Conservation (phyloP, 139 green algal genomes). For the Chloropicon primus region DNA sequence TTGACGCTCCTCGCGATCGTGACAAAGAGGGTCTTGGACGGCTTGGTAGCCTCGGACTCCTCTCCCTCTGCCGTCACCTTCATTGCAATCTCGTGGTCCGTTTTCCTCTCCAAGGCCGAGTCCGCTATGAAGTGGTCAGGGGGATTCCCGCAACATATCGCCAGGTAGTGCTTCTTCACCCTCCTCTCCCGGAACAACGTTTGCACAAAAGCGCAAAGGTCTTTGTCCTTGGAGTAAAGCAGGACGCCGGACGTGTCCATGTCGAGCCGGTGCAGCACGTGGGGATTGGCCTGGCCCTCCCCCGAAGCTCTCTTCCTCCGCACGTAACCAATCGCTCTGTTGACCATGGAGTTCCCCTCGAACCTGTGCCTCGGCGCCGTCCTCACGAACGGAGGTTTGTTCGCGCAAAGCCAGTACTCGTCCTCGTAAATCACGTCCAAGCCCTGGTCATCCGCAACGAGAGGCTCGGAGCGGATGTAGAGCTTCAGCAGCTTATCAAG, state of each 20-base stretch:
- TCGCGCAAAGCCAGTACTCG: background rate
- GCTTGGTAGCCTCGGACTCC: background rate
- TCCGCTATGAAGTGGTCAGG: background rate
- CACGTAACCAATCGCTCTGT: slow-evolving; percentile 48
- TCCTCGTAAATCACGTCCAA: slow-evolving; percentile 13
- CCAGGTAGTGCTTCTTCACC: background rate
- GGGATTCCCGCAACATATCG: background rate
- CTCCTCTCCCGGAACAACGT: slow-evolving; percentile 6
- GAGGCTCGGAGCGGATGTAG: background rate
- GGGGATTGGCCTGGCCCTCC: background rate
- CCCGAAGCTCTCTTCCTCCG: background rate
- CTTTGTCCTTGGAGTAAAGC: slow-evolving; percentile 52
- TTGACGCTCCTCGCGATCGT: background rate
- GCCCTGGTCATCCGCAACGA: background rate
- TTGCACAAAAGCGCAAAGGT: slow-evolving; percentile 36
- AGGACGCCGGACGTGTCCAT: slow-evolving; percentile 68
- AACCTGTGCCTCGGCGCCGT: slow-evolving; percentile 45
- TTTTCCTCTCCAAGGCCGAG: background rate
- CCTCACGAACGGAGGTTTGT: slow-evolving; percentile 2
- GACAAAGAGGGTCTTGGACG: background rate
- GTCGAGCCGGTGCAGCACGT: slow-evolving; percentile 50
- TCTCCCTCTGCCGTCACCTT: background rate
- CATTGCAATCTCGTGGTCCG: background rate
- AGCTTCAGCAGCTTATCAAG: background rate
- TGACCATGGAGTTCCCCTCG: slow-evolving; percentile 55